A percentile compares a stretch with the other conserved stretches of the same genome.
phyloP scores from a whole-genome alignment of 2,329 filamentous ascomycete genomes.

The Penicillium paneum region DNA sequence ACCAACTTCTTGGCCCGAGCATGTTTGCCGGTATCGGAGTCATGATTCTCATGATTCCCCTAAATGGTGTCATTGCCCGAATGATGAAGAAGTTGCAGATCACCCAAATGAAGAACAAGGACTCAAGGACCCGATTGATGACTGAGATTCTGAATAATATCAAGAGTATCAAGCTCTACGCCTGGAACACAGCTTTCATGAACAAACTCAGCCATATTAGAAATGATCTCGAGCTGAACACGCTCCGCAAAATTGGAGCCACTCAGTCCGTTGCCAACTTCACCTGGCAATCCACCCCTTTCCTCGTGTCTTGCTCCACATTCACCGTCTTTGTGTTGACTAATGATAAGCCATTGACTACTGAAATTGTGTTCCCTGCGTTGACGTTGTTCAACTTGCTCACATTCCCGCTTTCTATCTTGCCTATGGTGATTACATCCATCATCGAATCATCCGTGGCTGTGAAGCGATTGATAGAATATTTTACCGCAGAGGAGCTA shows the following conservation, averaged over 20 bases:
- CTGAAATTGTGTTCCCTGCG: constrained; percentile 93
- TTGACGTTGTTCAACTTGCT: constrained; percentile 91
- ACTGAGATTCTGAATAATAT: constrained; percentile 99
- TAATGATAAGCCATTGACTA: constrained; percentile 74
- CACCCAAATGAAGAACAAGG: constrained; percentile 98
- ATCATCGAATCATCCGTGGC: constrained; percentile 96
- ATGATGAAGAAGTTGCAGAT: constrained; percentile 95
- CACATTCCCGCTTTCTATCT: constrained; percentile 86
- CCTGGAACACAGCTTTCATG: constrained; percentile 96
- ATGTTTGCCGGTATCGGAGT: constrained; percentile 94
- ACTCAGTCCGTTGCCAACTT: constrained; percentile 94
- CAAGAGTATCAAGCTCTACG: constrained; percentile 99
- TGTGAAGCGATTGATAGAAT: constrained; percentile 77
- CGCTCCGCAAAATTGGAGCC: constrained; percentile 90
- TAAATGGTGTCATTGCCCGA: constrained; percentile 87
- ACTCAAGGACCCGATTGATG: constrained; percentile 85
- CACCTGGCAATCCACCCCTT: constrained; percentile 95
- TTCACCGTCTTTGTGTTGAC: constrained; percentile 93
- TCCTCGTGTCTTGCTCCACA: constrained; percentile 94
- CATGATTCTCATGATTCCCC: constrained; percentile 96
- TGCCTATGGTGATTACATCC: constrained; percentile 97
- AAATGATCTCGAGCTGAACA: constrained; percentile 94
- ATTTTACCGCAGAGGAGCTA: constrained; percentile 82
- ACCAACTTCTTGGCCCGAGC: constrained; percentile 88
- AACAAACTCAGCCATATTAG: constrained; percentile 93